phyloP scores from a whole-genome alignment of 73 alveolate genomes.

The Stentor roeselii region DNA sequence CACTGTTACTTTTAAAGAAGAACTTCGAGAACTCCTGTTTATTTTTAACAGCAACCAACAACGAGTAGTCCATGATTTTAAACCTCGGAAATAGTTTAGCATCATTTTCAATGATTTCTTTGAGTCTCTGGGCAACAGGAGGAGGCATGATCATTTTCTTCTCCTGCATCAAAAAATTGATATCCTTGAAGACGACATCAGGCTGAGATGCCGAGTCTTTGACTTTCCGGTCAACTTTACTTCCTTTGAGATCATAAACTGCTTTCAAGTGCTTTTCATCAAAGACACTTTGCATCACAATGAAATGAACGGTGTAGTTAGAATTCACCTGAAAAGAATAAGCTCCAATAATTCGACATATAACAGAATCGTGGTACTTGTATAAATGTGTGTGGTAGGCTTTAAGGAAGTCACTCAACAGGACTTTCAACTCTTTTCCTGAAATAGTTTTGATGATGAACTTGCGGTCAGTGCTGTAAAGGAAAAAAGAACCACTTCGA shows the following conservation, averaged over 20 bases:
- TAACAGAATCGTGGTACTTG: not conserved
- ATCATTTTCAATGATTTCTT: not conserved
- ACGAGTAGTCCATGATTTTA: conserved; percentile 16
- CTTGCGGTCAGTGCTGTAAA: not conserved
- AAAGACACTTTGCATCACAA: conserved; percentile 12
- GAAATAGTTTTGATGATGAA: not conserved
- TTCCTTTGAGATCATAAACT: conserved; percentile 1
- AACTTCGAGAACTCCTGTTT: not conserved
- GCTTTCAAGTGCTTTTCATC: not conserved
- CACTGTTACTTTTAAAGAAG: not conserved
- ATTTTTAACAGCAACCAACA: not conserved
- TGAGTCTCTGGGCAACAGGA: not conserved
- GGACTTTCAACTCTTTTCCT: not conserved
- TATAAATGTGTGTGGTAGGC: not conserved
- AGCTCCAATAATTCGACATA: not conserved
- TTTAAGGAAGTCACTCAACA: not conserved
- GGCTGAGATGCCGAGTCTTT: not conserved
- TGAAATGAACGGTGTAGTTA: not conserved
- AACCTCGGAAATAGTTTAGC: not conserved
- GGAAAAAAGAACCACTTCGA: conserved; percentile 13
- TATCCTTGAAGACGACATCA: not conserved
- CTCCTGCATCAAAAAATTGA: not conserved
- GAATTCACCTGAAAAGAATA: not conserved
- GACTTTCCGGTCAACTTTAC: not conserved
- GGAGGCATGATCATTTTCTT: not conserved